Base-by-base conservation (phyloP, 441 rosid genomes). In the Populus hybrid region DNA sequence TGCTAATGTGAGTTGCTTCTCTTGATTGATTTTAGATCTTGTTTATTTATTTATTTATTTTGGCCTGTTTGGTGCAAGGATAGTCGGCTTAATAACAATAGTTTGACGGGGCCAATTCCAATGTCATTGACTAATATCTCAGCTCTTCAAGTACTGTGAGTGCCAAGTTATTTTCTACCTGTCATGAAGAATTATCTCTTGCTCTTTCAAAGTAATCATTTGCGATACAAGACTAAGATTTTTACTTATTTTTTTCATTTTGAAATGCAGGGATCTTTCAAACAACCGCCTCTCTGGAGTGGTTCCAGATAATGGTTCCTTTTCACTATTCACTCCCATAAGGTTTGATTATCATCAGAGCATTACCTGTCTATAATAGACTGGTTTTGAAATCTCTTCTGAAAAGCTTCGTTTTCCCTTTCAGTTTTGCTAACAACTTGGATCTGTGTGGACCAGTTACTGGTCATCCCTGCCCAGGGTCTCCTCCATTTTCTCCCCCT, bases 81-180 rank as follows among this genome's bases (percentile, higher is more conserved):
- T 82, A 95, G 99, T 77, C 95, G 99, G 88, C 97, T 95, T 68
- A 94, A 95, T 84, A 94, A 94, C 91, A 95, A 95, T 86, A 94
- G 85, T 82, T 80, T 95, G 87, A 79, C 83, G 4, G 99, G 98
- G 78, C 92, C 84, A 61, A 95, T 95, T 85, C 99, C 98, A 2
- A 86, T 91, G 93, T 87, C 94, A 76, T 87, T 95, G 89, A 94
- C 93, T 45, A 90, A 91, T 82, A 90, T 95, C 77, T 78, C 82
- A 28, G 11, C 98, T 10, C 91, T 94, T 78, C 98, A 94, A 92
- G 97, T 95, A 50, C 82, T 95, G 99, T 94, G 79, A 92, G 99
- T 88, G 77, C 66, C 77, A 8, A 20, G 50, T 35, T 76, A 66
- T 12, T 66, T 73, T 42, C 31, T 69, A 29, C 21, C 12, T 68